A percentile compares a stretch with the other conserved stretches of the same genome.
phyloP scores from a whole-genome alignment of 345 rosid genomes.

The Mallotus nudiflorus region DNA sequence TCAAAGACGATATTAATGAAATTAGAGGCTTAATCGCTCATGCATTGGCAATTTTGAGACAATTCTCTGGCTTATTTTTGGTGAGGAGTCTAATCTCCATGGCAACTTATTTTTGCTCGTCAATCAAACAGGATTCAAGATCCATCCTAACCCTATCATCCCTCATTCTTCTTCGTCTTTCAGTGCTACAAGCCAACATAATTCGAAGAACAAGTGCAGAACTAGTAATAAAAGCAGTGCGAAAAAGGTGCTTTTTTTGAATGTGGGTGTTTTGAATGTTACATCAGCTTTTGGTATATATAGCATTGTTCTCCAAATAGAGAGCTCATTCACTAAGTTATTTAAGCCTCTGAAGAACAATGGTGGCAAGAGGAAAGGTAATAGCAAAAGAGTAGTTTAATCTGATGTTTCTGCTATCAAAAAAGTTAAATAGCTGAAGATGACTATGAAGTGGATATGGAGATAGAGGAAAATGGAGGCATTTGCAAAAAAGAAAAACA shows the following conservation, averaged over 20 bases:
- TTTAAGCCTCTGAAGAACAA: conserved; percentile 34
- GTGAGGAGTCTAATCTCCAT: conserved; percentile 91
- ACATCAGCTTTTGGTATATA: conserved; percentile 27
- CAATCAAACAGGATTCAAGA: conserved; percentile 72
- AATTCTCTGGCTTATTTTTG: conserved; percentile 83
- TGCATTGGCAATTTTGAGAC: conserved; percentile 72
- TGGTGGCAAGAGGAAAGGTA: conserved; percentile 11
- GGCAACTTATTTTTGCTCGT: conserved; percentile 86
- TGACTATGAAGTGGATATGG: neutral
- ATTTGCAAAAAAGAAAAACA: conserved; percentile 5
- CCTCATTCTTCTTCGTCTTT: neutral
- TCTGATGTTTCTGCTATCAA: too few species aligned
- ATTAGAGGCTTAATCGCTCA: conserved; percentile 85
- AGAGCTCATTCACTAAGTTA: conserved; percentile 25
- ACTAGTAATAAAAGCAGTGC: neutral
- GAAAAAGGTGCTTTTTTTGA: conserved; percentile 4
- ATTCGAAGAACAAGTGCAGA: conserved; percentile 18
- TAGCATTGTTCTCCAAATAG: conserved; percentile 36
- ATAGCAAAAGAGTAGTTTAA: neutral
- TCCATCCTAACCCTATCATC: conserved; percentile 46
- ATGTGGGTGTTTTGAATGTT: conserved; percentile 35
- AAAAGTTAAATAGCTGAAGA: neutral
- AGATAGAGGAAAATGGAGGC: neutral
- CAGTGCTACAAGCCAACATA: neutral
- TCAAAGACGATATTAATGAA: conserved; percentile 60